Percentiles rank a stretch among this genome's conserved stretches.
phyloP scores from a whole-genome alignment of 2,329 filamentous ascomycete genomes.

The Botrytis deweyae region DNA sequence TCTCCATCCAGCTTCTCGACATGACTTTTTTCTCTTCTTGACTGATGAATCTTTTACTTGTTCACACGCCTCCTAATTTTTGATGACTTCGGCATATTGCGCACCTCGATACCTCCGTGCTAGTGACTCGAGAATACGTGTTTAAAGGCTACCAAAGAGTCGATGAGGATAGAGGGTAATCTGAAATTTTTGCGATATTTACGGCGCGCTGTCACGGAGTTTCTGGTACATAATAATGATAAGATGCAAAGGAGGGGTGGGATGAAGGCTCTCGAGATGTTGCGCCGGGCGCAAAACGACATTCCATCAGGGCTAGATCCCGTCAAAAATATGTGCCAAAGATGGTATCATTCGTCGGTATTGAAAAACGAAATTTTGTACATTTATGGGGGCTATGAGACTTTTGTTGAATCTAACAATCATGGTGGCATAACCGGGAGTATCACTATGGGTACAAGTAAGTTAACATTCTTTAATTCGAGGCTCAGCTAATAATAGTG shows the following conservation, averaged over 20 bases:
- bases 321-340: slow-evolving; percentile 19
- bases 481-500: background rate
- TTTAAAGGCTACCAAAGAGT: slow-evolving; percentile 1
- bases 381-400: slow-evolving; percentile 20
- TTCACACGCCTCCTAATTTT: background rate
- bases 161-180: background rate
- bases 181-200: background rate
- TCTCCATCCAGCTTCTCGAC: background rate
- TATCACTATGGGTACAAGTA: slow-evolving; percentile 26
- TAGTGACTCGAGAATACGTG: background rate
- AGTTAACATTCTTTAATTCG: background rate
- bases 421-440: background rate
- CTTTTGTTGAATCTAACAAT: slow-evolving; percentile 16
- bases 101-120: background rate
- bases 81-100: background rate
- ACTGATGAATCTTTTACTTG: background rate
- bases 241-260: background rate
- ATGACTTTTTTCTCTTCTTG: background rate
- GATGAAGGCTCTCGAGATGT: slow-evolving; percentile 3
- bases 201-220: background rate
- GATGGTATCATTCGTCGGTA: slow-evolving; percentile 19
- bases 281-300: slow-evolving; percentile 13
- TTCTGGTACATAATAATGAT: background rate
- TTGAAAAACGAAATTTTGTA: slow-evolving; percentile 19
- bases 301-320: slow-evolving; percentile 17